phyloP scores from a whole-genome alignment of 495 filamentous ascomycete species.

The Daldinia concentrica region DNA sequence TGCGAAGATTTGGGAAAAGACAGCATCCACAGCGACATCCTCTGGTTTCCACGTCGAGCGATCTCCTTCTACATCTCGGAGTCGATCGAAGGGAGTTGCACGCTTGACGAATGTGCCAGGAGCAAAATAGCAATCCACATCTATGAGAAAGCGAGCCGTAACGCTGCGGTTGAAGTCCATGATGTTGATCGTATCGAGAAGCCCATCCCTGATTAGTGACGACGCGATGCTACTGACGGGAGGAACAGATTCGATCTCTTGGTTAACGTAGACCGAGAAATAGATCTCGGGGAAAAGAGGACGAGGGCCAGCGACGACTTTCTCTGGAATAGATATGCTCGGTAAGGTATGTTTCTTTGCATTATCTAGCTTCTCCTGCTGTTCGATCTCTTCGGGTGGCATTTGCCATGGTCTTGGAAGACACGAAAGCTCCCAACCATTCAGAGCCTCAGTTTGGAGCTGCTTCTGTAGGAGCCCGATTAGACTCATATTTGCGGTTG shows the following conservation, averaged over 20 bases:
- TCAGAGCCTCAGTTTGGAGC: slow-evolving; percentile 74
- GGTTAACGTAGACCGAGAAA: slow-evolving; percentile 88
- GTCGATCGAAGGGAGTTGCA: slow-evolving; percentile 87
- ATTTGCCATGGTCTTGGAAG: slow-evolving; percentile 86
- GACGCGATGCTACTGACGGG: slow-evolving; percentile 76
- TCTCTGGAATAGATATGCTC: slow-evolving; percentile 73
- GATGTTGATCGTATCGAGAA: slow-evolving; percentile 93
- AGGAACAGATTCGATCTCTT: slow-evolving; percentile 93
- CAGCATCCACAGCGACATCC: slow-evolving; percentile 95
- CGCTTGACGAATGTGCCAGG: slow-evolving; percentile 89
- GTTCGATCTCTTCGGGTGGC: slow-evolving; percentile 58
- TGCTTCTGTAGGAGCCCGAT: slow-evolving; percentile 86
- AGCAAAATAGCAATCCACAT: slow-evolving; percentile 94
- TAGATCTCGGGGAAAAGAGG: slow-evolving; percentile 91
- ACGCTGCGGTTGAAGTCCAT: slow-evolving; percentile 91
- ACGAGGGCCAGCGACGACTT: slow-evolving; percentile 75
- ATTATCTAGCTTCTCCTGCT: slow-evolving; percentile 64
- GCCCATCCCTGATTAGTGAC: slow-evolving; percentile 81
- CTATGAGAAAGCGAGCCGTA: slow-evolving; percentile 87
- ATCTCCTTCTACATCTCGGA: slow-evolving; percentile 76
- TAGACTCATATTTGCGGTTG: slow-evolving; percentile 64
- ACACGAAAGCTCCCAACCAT: slow-evolving; percentile 78
- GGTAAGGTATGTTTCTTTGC: slow-evolving; percentile 79
- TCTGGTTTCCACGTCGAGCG: slow-evolving; percentile 95
- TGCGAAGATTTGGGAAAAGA: slow-evolving; percentile 93